Evolutionary conservation across 345 rosid genomes (phyloP).

Genomic region (Camelina sativa): DNA sequence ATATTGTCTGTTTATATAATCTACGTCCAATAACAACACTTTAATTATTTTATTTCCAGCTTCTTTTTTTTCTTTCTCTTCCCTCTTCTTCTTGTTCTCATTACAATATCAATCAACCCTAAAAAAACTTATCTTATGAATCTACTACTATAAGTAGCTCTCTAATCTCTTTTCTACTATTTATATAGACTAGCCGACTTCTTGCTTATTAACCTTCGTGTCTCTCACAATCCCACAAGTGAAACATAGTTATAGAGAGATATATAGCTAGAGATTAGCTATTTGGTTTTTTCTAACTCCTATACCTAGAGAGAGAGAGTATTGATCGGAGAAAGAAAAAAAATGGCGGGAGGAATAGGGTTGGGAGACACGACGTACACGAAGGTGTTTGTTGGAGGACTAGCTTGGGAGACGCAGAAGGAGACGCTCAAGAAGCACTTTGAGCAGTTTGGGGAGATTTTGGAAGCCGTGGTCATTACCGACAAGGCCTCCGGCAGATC

Average conservation of each 20-base stretch:
- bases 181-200: slow-evolving; percentile 42
- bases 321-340: slow-evolving; percentile 29
- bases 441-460: slow-evolving; percentile 94
- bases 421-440: slow-evolving; percentile 95
- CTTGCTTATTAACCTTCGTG: slow-evolving; percentile 25
- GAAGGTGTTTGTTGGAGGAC: slow-evolving; percentile 93
- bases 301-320: background rate
- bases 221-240: slow-evolving; percentile 34
- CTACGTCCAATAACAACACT: slow-evolving; percentile 10
- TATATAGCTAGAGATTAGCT: slow-evolving; percentile 27
- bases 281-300: background rate
- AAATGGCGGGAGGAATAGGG: slow-evolving; percentile 44
- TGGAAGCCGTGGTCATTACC: slow-evolving; percentile 96
- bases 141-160: slow-evolving; percentile 32
- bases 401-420: slow-evolving; percentile 98
- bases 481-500: slow-evolving; percentile 98
- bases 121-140: slow-evolving; percentile 31
- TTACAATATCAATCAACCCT: slow-evolving; percentile 38
- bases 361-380: slow-evolving; percentile 92
- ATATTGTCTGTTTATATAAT: slow-evolving; percentile 18
- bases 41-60: background rate
- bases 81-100: slow-evolving; percentile 23
- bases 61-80: background rate
- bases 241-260: slow-evolving; percentile 12
- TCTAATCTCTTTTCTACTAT: slow-evolving; percentile 28